Evolutionary conservation across 192 early-diverging fungal genomes (phyloP), one percentile per base, ranked within the genome.

Genomic region (Coemansia brasiliensis): DNA sequence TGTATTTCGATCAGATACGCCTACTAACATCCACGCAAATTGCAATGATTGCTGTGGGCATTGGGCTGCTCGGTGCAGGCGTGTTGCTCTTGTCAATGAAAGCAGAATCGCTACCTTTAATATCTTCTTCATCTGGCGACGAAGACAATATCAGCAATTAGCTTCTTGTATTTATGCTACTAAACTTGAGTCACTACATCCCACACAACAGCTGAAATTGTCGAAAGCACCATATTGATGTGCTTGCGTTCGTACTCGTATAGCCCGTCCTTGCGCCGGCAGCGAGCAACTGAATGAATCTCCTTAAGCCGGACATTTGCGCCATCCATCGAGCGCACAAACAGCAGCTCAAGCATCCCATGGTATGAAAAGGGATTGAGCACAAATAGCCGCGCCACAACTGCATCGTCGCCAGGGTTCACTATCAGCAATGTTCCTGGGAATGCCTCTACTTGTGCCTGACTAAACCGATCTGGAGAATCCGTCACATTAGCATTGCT

Each of bases 1-100:
- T 91, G 6, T 91, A 91, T 53, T 91, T 87, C 64, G 72, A 88
- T 63, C 89, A 91, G 72, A 69, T 88, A 72, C 70, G 69, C 1
- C 74, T 84, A 21, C 68, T 91, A 27, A 62, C 57, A 24, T 72
- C 84, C 60, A 74, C 74, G 55, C 87, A 88, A 61, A 63, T 90
- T 35, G 52, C 84, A 5, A 69, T 88, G 57, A 87, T 91, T 42
- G 83, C 85, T 25, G 56, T 85, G 12, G 89, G 89, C 24, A 83
- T 88, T 22, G 72, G 79, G 11, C 67, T 88, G 44, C 83, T 88
- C 15, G 74, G 85, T 9, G 51, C 70, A 12, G 89, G 89, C 6
- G 89, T 91, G 3, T 46, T 85, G 39, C 72, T 90, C 20, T 59
- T 91, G 24, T 88, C 88, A 21, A 83, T 67, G 49, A 79, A 79